phyloP scores from a whole-genome alignment of 371 early-diverging fungal genomes.

The Capniomyces stellatus region DNA sequence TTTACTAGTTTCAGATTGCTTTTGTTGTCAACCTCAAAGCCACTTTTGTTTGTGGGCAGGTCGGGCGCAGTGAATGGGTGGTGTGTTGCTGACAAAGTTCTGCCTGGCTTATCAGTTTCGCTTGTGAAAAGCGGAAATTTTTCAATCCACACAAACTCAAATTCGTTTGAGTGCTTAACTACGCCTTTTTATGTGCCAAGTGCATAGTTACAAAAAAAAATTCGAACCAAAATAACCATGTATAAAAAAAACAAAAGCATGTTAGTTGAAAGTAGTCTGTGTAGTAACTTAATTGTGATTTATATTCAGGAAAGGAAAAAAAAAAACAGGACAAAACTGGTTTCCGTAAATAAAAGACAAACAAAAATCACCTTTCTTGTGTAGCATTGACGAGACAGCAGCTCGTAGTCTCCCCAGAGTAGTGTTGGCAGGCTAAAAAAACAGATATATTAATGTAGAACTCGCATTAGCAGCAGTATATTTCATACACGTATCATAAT shows the following conservation, averaged over 20 bases:
- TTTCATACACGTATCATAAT: too few relatives aligned
- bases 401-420: slow-evolving; percentile 52
- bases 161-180: slow-evolving; percentile 25
- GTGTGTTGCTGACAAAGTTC: slow-evolving; percentile 38
- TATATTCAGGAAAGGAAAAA: too few relatives aligned
- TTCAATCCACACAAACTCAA: slow-evolving; percentile 72
- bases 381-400: slow-evolving; percentile 33
- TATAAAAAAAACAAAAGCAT: too few relatives aligned
- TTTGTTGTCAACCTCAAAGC: not conserved
- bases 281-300: too few relatives aligned
- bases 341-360: too few relatives aligned
- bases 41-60: slow-evolving; percentile 26
- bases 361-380: slow-evolving; percentile 28
- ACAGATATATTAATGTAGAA: too few relatives aligned
- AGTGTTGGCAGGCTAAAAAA: slow-evolving; percentile 49
- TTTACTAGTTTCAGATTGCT: not conserved
- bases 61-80: slow-evolving; percentile 85
- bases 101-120: slow-evolving; percentile 19
- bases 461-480: too few relatives aligned
- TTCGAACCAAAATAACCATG: too few relatives aligned
- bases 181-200: slow-evolving; percentile 10
- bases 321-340: too few relatives aligned
- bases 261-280: too few relatives aligned
- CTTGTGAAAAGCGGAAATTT: slow-evolving; percentile 77
- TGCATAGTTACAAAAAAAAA: too few relatives aligned